Evolutionary conservation across 139 green algal genomes (phyloP), one percentile per base, ranked within the genome.

Genomic region (Ostreobium quekettii): DNA sequence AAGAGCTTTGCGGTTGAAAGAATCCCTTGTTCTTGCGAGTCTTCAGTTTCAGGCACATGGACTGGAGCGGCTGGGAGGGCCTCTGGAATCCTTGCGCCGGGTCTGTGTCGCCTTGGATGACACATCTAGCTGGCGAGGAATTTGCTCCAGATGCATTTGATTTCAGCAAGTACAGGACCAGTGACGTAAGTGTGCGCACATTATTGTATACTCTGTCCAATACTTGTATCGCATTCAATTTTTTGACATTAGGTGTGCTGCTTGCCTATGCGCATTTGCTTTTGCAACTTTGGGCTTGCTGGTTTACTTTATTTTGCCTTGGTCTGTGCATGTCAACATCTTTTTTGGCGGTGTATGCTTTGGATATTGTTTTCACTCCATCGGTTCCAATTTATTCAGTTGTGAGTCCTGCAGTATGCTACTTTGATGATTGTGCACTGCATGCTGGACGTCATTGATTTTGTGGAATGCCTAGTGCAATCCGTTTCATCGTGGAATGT

Each of bases 91-190:
- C 70, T 2, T 75, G 70, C 48, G 70, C 70, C 0, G 69, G 66
- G n/a, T 75, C 73, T 1, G 30, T 74, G 31, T 60, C 66, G 1
- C 73, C 73, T 2, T 78, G 73, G 73, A 29, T 57, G 33, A 78
- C 60, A 15, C 73, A 74, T 56, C n/a, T 78, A 26, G 60, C 42
- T 32, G n/a, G 5, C 19, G 73, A 78, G 73, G 73, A 78, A 64
- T 67, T 56, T 53, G 66, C 73, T 37, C 73, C 73, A 0, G 67
- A 78, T 24, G 73, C 66, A 30, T 49, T 53, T 48, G 36, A 30
- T 0, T 22, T 62, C 29, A 1, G 30, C 0, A 32, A 65, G 1
- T 42, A 31, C 38, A 67, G 29, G 19, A 19, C 63, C 19, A 70
- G 49, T 19, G 19, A 53, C 15, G 42, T n/a, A n/a, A n/a, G n/a